Evolutionary conservation across 768 basidiomycete species (phyloP).

Genomic region (Suillus subluteus): DNA sequence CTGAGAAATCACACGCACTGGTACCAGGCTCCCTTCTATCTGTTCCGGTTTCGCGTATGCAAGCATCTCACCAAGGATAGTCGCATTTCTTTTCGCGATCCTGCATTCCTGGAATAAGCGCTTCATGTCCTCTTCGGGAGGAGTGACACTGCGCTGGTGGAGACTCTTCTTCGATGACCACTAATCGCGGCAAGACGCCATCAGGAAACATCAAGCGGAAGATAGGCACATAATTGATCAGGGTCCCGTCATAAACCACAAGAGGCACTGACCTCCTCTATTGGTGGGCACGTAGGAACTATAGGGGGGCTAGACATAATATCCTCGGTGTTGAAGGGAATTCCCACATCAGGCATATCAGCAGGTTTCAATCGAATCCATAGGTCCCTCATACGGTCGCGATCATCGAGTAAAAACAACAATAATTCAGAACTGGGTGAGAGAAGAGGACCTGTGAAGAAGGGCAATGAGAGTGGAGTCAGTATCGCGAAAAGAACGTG

Average conservation of each 20-base stretch:
- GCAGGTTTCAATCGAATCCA: constrained; percentile 82
- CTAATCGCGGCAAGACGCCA: not conserved
- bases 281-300: constrained; percentile 24
- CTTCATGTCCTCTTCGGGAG: constrained; percentile 83
- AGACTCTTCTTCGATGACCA: constrained; percentile 1
- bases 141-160: constrained; percentile 49
- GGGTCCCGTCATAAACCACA: not conserved
- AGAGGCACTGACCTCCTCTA: constrained; percentile 3
- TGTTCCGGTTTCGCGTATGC: constrained; percentile 72
- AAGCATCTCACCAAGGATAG: constrained; percentile 71
- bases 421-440: constrained; percentile 9
- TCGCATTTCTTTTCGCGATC: constrained; percentile 81
- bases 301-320: constrained; percentile 76
- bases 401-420: constrained; percentile 21
- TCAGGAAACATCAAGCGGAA: not conserved
- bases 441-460: not conserved
- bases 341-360: constrained; percentile 83
- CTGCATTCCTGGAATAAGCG: constrained; percentile 85
- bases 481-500: not conserved
- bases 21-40: constrained; percentile 64
- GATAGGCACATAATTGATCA: not conserved
- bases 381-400: constrained; percentile 47
- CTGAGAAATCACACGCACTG: constrained; percentile 44
- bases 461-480: not conserved
- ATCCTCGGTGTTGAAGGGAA: constrained; percentile 79